Percentiles rank a stretch among this genome's conserved stretches.
phyloP scores from a whole-genome alignment of 106 monocot genomes.

The Narthecium ossifragum region DNA sequence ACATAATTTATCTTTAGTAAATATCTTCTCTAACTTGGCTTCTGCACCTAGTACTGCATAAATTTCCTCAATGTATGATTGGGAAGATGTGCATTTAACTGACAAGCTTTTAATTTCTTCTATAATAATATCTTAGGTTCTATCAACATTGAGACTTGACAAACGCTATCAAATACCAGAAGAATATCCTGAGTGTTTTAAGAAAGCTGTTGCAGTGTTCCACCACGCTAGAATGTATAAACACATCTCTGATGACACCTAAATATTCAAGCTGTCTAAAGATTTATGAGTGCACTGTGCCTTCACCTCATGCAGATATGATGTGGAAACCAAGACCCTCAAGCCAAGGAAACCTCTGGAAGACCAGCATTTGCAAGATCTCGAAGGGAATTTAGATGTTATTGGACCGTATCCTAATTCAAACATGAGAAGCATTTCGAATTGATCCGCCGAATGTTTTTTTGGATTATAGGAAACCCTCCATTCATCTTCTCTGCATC shows the following conservation, averaged over 20 bases:
- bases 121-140: too few species aligned
- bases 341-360: slow-evolving; percentile 67
- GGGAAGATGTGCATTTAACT: too few species aligned
- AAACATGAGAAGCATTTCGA: too few species aligned
- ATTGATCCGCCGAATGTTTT: too few species aligned
- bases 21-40: background rate
- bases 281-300: too few species aligned
- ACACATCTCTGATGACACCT: too few species aligned
- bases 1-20: too few species aligned
- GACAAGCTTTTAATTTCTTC: too few species aligned
- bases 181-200: slow-evolving; percentile 55
- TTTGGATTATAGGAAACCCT: too few species aligned
- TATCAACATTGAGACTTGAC: slow-evolving; percentile 54
- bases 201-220: slow-evolving; percentile 61
- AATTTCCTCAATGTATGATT: too few species aligned
- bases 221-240: slow-evolving; percentile 85
- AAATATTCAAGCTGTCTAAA: too few species aligned
- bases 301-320: slow-evolving; percentile 46
- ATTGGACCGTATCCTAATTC: slow-evolving; percentile 87
- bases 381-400: slow-evolving; percentile 51
- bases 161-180: slow-evolving; percentile 57
- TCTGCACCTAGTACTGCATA: background rate
- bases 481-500: too few species aligned
- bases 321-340: slow-evolving; percentile 35
- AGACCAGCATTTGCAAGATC: slow-evolving; percentile 24